Evolutionary conservation across 108 stramenopile genomes (phyloP).

Genomic region (Nitzschia palea): DNA sequence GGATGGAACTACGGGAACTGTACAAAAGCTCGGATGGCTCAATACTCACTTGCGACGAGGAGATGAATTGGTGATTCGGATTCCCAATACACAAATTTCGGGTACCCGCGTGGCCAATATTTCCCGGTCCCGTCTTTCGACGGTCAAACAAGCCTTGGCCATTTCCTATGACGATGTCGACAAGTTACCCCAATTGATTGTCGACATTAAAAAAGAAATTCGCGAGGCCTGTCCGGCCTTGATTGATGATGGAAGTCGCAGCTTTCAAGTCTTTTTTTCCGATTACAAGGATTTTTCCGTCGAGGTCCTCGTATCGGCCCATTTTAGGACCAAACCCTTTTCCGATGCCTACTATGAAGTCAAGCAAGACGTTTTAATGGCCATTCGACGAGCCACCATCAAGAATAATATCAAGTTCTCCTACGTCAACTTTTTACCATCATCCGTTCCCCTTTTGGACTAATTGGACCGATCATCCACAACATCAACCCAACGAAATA

Average conservation of each 20-base stretch:
- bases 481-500: no score
- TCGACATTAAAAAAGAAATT: slow-evolving; percentile 54
- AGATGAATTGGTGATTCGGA: slow-evolving; percentile 50
- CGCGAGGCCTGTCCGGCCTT: slow-evolving; percentile 43
- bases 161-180: slow-evolving; percentile 51
- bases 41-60: slow-evolving; percentile 24
- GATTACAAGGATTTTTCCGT: slow-evolving; percentile 38
- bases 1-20: slow-evolving; percentile 53
- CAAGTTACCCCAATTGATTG: slow-evolving; percentile 44
- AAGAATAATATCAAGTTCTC: slow-evolving; percentile 34
- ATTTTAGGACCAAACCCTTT: slow-evolving; percentile 36
- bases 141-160: slow-evolving; percentile 55
- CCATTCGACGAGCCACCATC: slow-evolving; percentile 48
- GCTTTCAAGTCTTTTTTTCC: slow-evolving; percentile 53
- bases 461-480: no score
- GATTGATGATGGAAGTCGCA: slow-evolving; percentile 48
- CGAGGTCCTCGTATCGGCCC: slow-evolving; percentile 53
- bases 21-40: slow-evolving; percentile 51
- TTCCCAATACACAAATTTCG: slow-evolving; percentile 62
- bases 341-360: slow-evolving; percentile 43
- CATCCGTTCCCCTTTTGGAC: not conserved
- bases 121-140: slow-evolving; percentile 40
- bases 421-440: not conserved
- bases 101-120: slow-evolving; percentile 51
- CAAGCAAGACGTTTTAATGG: slow-evolving; percentile 47